Evolutionary conservation across 208 protist genomes (phyloP).

Genomic region (Giardia muris): DNA sequence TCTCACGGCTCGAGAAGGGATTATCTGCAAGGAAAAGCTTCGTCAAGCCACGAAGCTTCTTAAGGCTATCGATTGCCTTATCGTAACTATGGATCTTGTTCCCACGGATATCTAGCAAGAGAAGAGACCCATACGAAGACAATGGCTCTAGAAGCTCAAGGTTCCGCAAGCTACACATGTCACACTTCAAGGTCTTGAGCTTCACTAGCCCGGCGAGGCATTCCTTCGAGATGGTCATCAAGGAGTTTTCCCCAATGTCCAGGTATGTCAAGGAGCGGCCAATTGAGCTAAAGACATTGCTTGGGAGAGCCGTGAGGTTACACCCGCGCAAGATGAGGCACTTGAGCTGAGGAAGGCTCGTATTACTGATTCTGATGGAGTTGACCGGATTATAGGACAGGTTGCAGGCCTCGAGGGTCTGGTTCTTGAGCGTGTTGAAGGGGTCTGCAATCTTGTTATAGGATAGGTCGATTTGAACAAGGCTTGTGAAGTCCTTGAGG

Average conservation of each 20-base stretch:
- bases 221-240: not conserved
- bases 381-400: not conserved
- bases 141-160: not conserved
- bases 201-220: not conserved
- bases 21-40: not conserved
- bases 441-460: not conserved
- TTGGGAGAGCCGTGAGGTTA: not conserved
- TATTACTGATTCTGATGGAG: not conserved
- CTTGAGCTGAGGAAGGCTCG: not conserved
- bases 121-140: not conserved
- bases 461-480: not conserved
- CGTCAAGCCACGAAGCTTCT: not conserved
- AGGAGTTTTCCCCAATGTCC: not conserved
- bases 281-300: not conserved
- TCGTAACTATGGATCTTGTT: not conserved
- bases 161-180: not conserved
- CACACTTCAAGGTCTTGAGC: not conserved
- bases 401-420: not conserved
- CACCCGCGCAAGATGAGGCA: not conserved
- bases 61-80: not conserved
- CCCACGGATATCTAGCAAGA: not conserved
- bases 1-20: not conserved
- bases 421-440: not conserved
- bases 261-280: not conserved
- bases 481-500: not conserved